These are phyloP conservation scores for Alternaria brassicae DNA, from an alignment of 2,329 filamentous ascomycete species.

Conservation along the genomic window DNA sequence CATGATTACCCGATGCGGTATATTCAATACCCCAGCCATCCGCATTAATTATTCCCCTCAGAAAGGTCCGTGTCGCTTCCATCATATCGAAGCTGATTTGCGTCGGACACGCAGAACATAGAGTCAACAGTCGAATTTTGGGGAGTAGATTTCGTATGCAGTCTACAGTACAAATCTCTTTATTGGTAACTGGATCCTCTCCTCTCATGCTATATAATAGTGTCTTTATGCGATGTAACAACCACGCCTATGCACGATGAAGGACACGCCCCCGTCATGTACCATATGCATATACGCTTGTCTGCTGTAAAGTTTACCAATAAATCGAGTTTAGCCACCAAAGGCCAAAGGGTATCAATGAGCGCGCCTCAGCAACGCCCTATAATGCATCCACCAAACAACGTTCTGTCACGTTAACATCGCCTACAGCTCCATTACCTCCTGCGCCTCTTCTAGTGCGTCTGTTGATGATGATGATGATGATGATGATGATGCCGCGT, in stretches of 20 bases:
- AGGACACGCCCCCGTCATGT: background rate
- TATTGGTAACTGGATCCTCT: too few relatives aligned
- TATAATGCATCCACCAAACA: background rate
- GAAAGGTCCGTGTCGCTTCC: too few relatives aligned
- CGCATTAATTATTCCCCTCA: too few relatives aligned
- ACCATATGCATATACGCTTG: background rate
- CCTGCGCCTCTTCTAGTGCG: conserved; percentile 12
- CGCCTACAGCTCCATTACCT: conserved; percentile 29
- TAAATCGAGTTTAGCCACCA: background rate
- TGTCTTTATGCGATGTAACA: background rate
- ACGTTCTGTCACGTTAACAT: background rate
- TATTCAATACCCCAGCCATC: background rate
- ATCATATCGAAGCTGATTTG: background rate
- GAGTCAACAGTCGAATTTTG: background rate
- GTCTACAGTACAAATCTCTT: too few relatives aligned
- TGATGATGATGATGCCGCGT: background rate
- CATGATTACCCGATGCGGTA: background rate
- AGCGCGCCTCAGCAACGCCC: background rate
- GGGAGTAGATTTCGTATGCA: too few relatives aligned
- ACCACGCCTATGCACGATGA: background rate
- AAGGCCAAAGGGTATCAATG: conserved; percentile 3
- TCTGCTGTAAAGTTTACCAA: background rate
- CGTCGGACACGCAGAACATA: background rate
- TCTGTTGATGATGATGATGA: background rate
- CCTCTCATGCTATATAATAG: too few relatives aligned